These are phyloP conservation scores for Coniferiporia sulphurascens DNA, from an alignment of 1,284 basidiomycete genomes.

Conservation along the genomic window DNA sequence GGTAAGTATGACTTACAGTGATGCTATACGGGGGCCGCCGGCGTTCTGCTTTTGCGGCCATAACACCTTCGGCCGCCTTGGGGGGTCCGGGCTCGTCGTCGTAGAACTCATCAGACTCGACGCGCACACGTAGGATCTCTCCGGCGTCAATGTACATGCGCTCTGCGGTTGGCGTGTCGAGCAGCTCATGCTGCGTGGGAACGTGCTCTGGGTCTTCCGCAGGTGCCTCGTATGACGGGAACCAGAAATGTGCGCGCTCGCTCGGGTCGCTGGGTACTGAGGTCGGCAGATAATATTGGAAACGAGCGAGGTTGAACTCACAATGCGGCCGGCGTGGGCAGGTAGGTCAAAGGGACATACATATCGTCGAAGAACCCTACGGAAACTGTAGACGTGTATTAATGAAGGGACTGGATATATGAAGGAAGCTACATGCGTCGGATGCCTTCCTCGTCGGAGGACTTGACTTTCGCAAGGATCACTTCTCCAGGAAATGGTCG, in stretches of 20 bases:
- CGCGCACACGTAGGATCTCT: conserved; percentile 83
- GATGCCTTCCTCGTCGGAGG: conserved; percentile 79
- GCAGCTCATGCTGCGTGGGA: conserved; percentile 54
- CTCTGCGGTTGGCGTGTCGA: conserved; percentile 62
- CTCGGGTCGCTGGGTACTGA: conserved; percentile 60
- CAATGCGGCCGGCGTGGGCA: conserved; percentile 77
- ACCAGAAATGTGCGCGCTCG: conserved; percentile 81
- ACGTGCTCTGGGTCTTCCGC: conserved; percentile 40
- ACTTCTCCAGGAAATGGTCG: conserved; percentile 90
- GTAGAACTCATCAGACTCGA: conserved; percentile 86
- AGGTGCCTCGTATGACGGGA: conserved; percentile 34
- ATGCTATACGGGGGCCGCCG: conserved; percentile 71
- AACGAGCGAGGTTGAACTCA: conserved; percentile 34
- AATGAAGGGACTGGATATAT: conserved; percentile 5
- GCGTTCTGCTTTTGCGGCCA: conserved; percentile 41
- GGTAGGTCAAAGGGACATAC: conserved; percentile 69
- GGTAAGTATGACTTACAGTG: conserved; percentile 45
- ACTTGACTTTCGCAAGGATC: conserved; percentile 83
- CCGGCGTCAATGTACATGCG: conserved; percentile 84
- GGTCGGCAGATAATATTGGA: neutral
- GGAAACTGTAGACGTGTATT: conserved; percentile 51
- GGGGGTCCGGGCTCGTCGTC: conserved; percentile 89
- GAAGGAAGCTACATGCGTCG: conserved; percentile 49
- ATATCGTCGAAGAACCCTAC: conserved; percentile 95
- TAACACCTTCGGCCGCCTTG: conserved; percentile 65